Conservation (phyloP, 176 grass and related monocot genomes). For the Alopecurus myosuroides region DNA sequence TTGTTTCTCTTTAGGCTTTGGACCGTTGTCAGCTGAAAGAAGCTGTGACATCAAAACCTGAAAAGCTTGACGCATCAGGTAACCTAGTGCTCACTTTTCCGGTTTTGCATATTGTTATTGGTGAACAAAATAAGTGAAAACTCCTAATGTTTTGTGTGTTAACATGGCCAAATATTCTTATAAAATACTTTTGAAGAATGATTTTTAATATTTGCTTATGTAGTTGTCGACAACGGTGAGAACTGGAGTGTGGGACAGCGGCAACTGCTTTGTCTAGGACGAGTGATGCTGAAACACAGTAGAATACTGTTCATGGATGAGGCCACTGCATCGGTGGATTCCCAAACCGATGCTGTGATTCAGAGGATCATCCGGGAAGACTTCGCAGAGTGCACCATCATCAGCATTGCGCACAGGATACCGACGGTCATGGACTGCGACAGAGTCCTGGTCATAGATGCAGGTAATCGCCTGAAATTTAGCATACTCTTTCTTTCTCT, state of each 20-base stretch:
- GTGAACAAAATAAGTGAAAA: not conserved
- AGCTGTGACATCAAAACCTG: slow-evolving; percentile 67
- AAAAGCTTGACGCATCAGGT: slow-evolving; percentile 95
- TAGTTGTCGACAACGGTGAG: slow-evolving; percentile 95
- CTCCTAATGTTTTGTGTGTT: not conserved
- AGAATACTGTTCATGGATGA: slow-evolving; percentile 97
- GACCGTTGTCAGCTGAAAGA: slow-evolving; percentile 94
- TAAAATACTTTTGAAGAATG: not conserved
- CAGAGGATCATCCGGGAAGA: slow-evolving; percentile 95
- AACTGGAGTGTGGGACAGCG: slow-evolving; percentile 98
- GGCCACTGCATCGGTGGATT: slow-evolving; percentile 95
- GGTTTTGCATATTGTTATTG: not conserved
- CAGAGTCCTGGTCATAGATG: slow-evolving; percentile 83
- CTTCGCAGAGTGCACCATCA: slow-evolving; percentile 83
- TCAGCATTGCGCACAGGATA: slow-evolving; percentile 99
- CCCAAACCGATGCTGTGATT: slow-evolving; percentile 93
- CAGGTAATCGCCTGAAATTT: slow-evolving; percentile 44
- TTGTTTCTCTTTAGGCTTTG: slow-evolving; percentile 55
- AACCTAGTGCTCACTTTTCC: not conserved
- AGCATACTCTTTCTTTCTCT: not conserved
- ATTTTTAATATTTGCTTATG: not conserved
- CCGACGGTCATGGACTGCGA: slow-evolving; percentile 98
- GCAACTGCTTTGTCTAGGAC: slow-evolving; percentile 80
- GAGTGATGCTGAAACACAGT: slow-evolving; percentile 91
- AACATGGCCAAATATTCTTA: not conserved